These are phyloP conservation scores for Macrophomina phaseolina DNA, from an alignment of 2,329 filamentous ascomycete species.

Conservation along the genomic window DNA sequence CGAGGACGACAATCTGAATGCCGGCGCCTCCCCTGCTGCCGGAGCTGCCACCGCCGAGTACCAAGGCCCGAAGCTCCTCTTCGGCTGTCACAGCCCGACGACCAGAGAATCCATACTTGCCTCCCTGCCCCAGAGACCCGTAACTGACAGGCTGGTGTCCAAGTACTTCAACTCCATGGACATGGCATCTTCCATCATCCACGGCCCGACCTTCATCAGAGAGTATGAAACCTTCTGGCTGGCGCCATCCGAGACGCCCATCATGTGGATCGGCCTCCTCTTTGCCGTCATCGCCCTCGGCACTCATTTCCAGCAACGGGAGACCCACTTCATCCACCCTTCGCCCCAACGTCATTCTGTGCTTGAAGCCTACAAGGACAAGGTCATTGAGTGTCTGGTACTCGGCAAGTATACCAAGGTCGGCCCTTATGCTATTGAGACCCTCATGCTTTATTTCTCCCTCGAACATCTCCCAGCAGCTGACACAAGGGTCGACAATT, in stretches of 20 bases:
- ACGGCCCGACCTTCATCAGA: slow-evolving; percentile 24
- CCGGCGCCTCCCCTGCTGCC: slow-evolving; percentile 30
- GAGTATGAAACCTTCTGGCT: slow-evolving; percentile 53
- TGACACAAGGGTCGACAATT: too few species aligned
- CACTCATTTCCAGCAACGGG: slow-evolving; percentile 3
- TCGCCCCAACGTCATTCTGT: slow-evolving; percentile 37
- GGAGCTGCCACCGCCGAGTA: slow-evolving; percentile 35
- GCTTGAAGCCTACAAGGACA: slow-evolving; percentile 29
- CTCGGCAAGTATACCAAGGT: slow-evolving; percentile 2
- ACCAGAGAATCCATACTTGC: not conserved
- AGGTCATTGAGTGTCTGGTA: slow-evolving; percentile 13
- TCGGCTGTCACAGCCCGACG: slow-evolving; percentile 14
- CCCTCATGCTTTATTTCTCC: too few species aligned
- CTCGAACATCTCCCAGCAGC: too few species aligned
- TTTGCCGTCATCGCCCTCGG: slow-evolving; percentile 46
- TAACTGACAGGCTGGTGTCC: not conserved
- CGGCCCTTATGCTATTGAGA: too few species aligned
- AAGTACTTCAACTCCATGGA: slow-evolving; percentile 3
- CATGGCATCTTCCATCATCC: not conserved
- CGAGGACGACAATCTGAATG: not conserved
- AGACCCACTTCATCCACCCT: not conserved
- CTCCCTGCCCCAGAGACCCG: not conserved
- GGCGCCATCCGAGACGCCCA: slow-evolving; percentile 43
- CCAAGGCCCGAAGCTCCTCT: slow-evolving; percentile 35
- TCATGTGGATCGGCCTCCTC: slow-evolving; percentile 53